phyloP scores from a whole-genome alignment of 202 grass and related monocot genomes.

The Dendrocalamus latiflorus region DNA sequence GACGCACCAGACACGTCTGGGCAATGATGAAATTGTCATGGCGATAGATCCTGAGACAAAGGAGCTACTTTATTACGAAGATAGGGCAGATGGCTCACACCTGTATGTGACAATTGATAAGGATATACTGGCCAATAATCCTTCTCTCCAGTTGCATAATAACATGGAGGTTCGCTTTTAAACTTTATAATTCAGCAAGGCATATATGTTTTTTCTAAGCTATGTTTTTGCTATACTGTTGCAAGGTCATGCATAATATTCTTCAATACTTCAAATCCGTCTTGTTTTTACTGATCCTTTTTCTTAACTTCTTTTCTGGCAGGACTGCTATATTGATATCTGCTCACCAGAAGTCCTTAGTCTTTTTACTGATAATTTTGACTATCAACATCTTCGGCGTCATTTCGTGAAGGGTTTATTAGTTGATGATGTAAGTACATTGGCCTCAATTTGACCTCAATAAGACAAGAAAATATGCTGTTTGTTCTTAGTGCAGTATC shows the following conservation, averaged over 20 bases:
- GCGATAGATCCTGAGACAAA: slow-evolving; percentile 80
- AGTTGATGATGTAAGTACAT: slow-evolving; percentile 70
- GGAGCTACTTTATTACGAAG: slow-evolving; percentile 81
- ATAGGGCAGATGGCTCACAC: slow-evolving; percentile 54
- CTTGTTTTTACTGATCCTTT: not conserved
- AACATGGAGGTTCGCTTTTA: slow-evolving; percentile 72
- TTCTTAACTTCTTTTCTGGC: not conserved
- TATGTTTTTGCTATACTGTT: not conserved
- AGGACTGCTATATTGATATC: slow-evolving; percentile 99
- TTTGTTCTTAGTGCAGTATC: not conserved
- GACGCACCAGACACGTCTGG: slow-evolving; percentile 70
- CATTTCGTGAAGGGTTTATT: slow-evolving; percentile 98
- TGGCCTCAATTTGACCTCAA: too few species aligned
- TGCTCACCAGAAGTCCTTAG: slow-evolving; percentile 91
- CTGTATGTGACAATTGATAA: slow-evolving; percentile 66
- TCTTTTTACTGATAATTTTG: slow-evolving; percentile 96
- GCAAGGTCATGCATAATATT: not conserved
- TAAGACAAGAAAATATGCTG: too few species aligned
- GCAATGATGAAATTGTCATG: slow-evolving; percentile 83
- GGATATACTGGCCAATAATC: slow-evolving; percentile 63
- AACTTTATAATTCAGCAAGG: slow-evolving; percentile 14
- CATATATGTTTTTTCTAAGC: not conserved
- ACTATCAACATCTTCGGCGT: slow-evolving; percentile 92
- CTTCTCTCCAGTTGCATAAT: slow-evolving; percentile 68
- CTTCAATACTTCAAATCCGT: not conserved